Evolutionary conservation across 108 stramenopile genomes (phyloP).

Genomic region (Parietichytrium sp.): DNA sequence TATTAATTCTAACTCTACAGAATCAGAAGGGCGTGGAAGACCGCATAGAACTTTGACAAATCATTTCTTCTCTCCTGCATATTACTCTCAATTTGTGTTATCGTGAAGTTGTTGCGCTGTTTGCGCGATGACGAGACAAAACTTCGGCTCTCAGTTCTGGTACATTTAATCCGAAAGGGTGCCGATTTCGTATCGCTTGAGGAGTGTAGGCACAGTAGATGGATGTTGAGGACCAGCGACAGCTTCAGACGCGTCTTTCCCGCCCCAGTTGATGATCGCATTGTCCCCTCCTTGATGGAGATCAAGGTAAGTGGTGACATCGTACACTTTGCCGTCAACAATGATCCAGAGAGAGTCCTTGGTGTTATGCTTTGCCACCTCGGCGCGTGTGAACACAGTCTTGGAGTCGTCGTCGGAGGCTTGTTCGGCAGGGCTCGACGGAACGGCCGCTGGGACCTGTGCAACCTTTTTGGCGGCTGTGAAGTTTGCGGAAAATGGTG

Average conservation of each 20-base stretch:
- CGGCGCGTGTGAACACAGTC: slow-evolving; percentile 64
- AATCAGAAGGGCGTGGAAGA: too few relatives aligned
- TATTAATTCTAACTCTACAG: too few relatives aligned
- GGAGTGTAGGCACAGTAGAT: slow-evolving; percentile 26
- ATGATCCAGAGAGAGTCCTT: slow-evolving; percentile 90
- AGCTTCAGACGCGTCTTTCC: slow-evolving; percentile 3
- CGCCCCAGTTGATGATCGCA: slow-evolving; percentile 34
- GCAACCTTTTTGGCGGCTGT: not conserved
- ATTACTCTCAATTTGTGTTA: too few relatives aligned
- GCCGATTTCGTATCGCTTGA: slow-evolving; percentile 29
- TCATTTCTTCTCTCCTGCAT: too few relatives aligned
- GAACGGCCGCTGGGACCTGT: not conserved
- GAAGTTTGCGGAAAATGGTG: too few relatives aligned
- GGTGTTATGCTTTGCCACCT: slow-evolving; percentile 82
- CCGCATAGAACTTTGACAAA: too few relatives aligned
- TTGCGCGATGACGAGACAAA: too few relatives aligned
- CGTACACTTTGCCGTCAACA: slow-evolving; percentile 83
- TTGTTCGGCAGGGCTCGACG: not conserved
- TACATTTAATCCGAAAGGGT: not conserved
- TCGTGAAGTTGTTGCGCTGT: too few relatives aligned
- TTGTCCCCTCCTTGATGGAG: slow-evolving; percentile 37
- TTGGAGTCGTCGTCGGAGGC: not conserved
- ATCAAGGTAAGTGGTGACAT: slow-evolving; percentile 68
- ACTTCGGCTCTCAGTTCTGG: too few relatives aligned
- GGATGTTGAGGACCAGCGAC: slow-evolving; percentile 31